phyloP scores from a whole-genome alignment of 1,284 basidiomycete genomes.

The Irpex sp. region DNA sequence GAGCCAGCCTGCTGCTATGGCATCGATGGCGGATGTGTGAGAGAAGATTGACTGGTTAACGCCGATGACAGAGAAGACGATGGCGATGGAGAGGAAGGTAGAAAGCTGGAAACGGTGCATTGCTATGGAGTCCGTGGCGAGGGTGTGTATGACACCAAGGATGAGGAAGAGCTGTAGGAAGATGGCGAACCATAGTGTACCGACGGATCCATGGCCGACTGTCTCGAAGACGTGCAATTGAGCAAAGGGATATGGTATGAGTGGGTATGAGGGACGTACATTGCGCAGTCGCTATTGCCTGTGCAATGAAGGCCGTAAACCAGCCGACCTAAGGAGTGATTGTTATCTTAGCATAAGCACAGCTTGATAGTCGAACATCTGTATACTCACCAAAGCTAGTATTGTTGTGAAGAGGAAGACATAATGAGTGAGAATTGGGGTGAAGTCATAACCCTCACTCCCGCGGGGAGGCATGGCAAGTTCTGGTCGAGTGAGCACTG shows the following conservation, averaged over 20 bases:
- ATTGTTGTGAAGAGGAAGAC: constrained; percentile 86
- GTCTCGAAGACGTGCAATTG: constrained; percentile 5
- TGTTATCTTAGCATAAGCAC: background rate
- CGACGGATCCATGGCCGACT: constrained; percentile 50
- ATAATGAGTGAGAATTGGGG: constrained; percentile 85
- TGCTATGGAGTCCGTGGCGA: constrained; percentile 80
- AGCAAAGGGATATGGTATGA: constrained; percentile 11
- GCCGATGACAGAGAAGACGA: constrained; percentile 85
- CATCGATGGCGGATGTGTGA: constrained; percentile 53
- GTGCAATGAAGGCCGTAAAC: constrained; percentile 90
- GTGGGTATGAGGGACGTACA: constrained; percentile 38
- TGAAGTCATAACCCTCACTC: constrained; percentile 70
- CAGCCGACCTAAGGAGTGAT: constrained; percentile 64
- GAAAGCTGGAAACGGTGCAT: constrained; percentile 89
- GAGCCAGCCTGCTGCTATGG: constrained; percentile 92
- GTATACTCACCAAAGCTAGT: constrained; percentile 63
- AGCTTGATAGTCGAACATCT: background rate
- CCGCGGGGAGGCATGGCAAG: constrained; percentile 45
- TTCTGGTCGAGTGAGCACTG: background rate
- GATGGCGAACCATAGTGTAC: constrained; percentile 89
- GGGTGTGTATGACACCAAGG: constrained; percentile 75
- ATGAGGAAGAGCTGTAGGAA: constrained; percentile 85
- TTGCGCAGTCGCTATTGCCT: constrained; percentile 63
- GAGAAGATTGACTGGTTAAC: constrained; percentile 67
- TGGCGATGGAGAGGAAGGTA: constrained; percentile 79